Percentiles rank a stretch among this genome's conserved stretches.
These are phyloP conservation scores for Pleodorina starrii DNA, from an alignment of 139 green algal genomes.

Conservation along the genomic window DNA sequence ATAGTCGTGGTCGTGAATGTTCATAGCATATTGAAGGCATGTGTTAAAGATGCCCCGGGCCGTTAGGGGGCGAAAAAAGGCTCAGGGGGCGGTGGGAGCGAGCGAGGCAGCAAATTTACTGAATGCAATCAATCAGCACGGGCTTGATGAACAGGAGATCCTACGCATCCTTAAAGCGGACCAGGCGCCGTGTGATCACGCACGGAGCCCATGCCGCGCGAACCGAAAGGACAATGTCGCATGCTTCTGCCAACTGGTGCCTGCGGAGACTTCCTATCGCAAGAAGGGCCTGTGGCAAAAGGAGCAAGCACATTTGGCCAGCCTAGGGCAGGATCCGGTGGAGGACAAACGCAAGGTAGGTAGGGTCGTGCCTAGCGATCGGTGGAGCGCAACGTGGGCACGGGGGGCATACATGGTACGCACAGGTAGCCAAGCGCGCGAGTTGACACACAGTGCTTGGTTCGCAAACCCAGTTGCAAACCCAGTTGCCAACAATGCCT, in stretches of 20 bases:
- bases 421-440: no score
- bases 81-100: background rate
- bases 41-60: background rate
- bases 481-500: no score
- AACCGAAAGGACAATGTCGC: slow-evolving; percentile 75
- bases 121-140: background rate
- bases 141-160: background rate
- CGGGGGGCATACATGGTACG: no score
- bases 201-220: slow-evolving; percentile 29
- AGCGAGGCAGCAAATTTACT: slow-evolving; percentile 3
- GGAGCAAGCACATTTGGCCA: slow-evolving; percentile 49
- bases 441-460: no score
- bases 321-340: slow-evolving; percentile 67
- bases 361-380: background rate
- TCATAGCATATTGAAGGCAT: no score
- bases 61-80: slow-evolving; percentile 5
- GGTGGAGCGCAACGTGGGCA: background rate
- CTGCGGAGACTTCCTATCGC: slow-evolving; percentile 59
- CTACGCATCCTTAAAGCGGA: slow-evolving; percentile 1
- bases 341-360: slow-evolving; percentile 46
- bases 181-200: background rate
- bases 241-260: slow-evolving; percentile 82
- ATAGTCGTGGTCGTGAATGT: no score
- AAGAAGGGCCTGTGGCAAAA: slow-evolving; percentile 88
- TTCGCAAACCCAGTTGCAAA: no score